Percentiles rank a stretch among this genome's conserved stretches.
These are phyloP conservation scores for Trichophyton schoenleinii DNA, from an alignment of 2,329 filamentous ascomycete genomes.

Conservation along the genomic window DNA sequence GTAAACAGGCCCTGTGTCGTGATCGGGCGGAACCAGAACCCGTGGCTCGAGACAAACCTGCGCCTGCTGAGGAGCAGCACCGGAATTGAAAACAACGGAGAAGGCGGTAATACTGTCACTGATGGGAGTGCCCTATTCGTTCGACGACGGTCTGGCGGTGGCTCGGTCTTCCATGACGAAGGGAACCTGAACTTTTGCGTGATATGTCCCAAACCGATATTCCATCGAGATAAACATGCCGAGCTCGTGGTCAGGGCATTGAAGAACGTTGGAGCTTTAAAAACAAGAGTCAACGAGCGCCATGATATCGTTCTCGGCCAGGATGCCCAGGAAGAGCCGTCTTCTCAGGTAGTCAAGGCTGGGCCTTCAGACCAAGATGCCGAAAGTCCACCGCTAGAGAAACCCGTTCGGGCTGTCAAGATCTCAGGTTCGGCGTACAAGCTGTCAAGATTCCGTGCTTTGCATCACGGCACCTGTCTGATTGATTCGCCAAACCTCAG, in stretches of 20 bases:
- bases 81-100: conserved; percentile 3
- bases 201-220: conserved; percentile 62
- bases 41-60: conserved; percentile 84
- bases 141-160: conserved; percentile 74
- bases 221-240: conserved; percentile 77
- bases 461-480: conserved; percentile 90
- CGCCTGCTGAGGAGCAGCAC: conserved; percentile 35
- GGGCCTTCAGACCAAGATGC: conserved; percentile 28
- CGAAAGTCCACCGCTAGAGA: conserved; percentile 32
- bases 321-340: conserved; percentile 18
- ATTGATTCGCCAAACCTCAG: conserved; percentile 62
- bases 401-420: conserved; percentile 46
- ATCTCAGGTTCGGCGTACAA: conserved; percentile 94
- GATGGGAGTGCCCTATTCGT: conserved; percentile 47
- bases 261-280: conserved; percentile 32
- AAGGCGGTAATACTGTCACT: conserved; percentile 12
- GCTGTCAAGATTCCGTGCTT: conserved; percentile 62
- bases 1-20: conserved; percentile 77
- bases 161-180: conserved; percentile 83
- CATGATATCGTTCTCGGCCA: conserved; percentile 81
- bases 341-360: conserved; percentile 11
- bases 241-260: conserved; percentile 87
- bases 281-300: conserved; percentile 67
- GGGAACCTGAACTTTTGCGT: conserved; percentile 95
- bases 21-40: conserved; percentile 93